phyloP scores from a whole-genome alignment of 225 moss, liverwort and hornwort species.

The Pleurozium schreberi region DNA sequence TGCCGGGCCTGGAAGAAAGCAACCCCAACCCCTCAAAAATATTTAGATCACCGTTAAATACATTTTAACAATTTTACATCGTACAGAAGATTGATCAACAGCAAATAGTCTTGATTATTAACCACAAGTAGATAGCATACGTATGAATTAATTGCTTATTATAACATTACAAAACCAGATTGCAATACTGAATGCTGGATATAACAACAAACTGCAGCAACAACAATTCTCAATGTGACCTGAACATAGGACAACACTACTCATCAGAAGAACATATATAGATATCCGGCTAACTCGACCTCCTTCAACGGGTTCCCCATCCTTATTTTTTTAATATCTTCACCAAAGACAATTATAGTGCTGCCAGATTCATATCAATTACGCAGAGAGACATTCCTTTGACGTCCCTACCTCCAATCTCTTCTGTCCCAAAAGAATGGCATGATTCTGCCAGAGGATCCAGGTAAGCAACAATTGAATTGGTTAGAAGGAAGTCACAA shows the following conservation, averaged over 20 bases:
- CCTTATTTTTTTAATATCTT: neutral
- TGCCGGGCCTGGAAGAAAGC: conserved; percentile 59
- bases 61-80: neutral
- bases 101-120: neutral
- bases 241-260: neutral
- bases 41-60: neutral
- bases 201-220: neutral
- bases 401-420: neutral
- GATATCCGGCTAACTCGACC: conserved; percentile 24
- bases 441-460: neutral
- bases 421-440: neutral
- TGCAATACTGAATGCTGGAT: neutral
- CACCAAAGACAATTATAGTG: neutral
- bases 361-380: conserved; percentile 7
- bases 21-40: neutral
- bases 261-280: neutral
- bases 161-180: neutral
- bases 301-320: conserved; percentile 54
- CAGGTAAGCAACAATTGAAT: neutral
- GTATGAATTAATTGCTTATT: neutral
- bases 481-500: neutral
- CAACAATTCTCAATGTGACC: neutral
- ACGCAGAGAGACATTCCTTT: neutral
- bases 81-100: neutral
- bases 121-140: neutral